These are phyloP conservation scores for Aegilops bicornis DNA, from an alignment of 176 grass and related monocot genomes.

Conservation along the genomic window DNA sequence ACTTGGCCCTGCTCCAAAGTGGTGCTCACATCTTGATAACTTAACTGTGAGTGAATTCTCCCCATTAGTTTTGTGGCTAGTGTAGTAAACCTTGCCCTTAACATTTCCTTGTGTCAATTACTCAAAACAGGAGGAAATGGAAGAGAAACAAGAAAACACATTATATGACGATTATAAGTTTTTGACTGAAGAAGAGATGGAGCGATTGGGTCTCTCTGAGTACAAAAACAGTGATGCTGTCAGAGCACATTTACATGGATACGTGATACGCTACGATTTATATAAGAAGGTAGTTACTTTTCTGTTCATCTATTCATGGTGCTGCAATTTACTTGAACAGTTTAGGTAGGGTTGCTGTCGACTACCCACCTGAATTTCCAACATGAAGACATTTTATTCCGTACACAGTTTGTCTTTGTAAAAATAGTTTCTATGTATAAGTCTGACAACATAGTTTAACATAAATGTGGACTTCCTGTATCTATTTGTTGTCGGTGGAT, in stretches of 20 bases:
- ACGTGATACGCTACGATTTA: constrained; percentile 61
- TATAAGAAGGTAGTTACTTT: constrained; percentile 74
- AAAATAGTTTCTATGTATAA: background rate
- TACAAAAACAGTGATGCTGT: constrained; percentile 66
- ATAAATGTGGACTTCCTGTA: background rate
- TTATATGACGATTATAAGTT: constrained; percentile 88
- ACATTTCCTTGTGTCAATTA: background rate
- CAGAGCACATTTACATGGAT: constrained; percentile 78
- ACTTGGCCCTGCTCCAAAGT: constrained; percentile 91
- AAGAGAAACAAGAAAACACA: constrained; percentile 65
- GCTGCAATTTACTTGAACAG: background rate
- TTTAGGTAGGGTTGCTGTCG: background rate
- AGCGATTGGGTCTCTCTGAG: constrained; percentile 66
- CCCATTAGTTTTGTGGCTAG: background rate
- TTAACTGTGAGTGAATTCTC: constrained; percentile 57
- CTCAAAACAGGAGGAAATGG: constrained; percentile 90
- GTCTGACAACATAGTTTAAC: background rate
- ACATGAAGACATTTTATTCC: background rate
- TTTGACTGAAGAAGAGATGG: constrained; percentile 83
- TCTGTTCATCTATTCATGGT: background rate
- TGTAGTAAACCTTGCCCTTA: background rate
- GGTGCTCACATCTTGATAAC: constrained; percentile 96
- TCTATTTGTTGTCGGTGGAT: background rate
- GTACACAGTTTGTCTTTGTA: background rate
- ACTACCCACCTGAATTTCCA: constrained; percentile 16